phyloP scores from a whole-genome alignment of 495 filamentous ascomycete species.

The Beverwykella pulmonaria region DNA sequence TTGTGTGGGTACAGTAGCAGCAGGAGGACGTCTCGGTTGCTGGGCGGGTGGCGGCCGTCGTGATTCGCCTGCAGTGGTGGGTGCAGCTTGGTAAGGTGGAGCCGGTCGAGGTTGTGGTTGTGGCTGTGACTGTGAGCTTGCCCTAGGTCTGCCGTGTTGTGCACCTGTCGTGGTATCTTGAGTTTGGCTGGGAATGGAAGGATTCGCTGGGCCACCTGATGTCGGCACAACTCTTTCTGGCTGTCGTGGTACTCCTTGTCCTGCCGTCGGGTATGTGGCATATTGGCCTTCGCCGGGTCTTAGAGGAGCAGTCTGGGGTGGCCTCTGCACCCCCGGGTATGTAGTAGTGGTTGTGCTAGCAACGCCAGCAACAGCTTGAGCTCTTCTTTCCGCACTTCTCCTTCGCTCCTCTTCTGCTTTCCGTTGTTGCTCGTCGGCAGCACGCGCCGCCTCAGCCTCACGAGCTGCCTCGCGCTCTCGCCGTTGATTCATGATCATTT shows the following conservation, averaged over 20 bases:
- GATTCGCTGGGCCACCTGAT: conserved; percentile 20
- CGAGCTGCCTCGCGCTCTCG: conserved; percentile 40
- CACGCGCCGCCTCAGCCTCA: conserved; percentile 31
- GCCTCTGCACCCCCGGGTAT: conserved; percentile 14
- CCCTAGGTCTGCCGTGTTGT: conserved; percentile 29
- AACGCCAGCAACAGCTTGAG: conserved; percentile 35
- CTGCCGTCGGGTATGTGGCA: conserved; percentile 7
- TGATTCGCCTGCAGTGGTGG: conserved; percentile 28
- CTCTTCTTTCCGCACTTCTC: conserved; percentile 45
- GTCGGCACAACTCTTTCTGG: conserved; percentile 22
- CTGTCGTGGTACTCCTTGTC: conserved; percentile 21
- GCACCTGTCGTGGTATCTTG: conserved; percentile 31
- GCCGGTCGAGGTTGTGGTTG: conserved; percentile 39
- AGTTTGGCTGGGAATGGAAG: conserved; percentile 17
- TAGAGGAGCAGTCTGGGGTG: conserved; percentile 16
- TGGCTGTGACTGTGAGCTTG: conserved; percentile 37
- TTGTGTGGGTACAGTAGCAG: conserved; percentile 23
- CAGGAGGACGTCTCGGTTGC: conserved; percentile 32
- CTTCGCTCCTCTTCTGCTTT: conserved; percentile 43
- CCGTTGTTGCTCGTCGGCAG: conserved; percentile 38
- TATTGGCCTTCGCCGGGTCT: conserved; percentile 17
- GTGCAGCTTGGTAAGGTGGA: conserved; percentile 28
- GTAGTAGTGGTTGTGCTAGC: conserved; percentile 29
- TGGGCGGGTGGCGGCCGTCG: conserved; percentile 33
- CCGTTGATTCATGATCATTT: conserved; percentile 46